Conservation (phyloP, 306 rosid genomes). For the Cucurbita maxima region DNA sequence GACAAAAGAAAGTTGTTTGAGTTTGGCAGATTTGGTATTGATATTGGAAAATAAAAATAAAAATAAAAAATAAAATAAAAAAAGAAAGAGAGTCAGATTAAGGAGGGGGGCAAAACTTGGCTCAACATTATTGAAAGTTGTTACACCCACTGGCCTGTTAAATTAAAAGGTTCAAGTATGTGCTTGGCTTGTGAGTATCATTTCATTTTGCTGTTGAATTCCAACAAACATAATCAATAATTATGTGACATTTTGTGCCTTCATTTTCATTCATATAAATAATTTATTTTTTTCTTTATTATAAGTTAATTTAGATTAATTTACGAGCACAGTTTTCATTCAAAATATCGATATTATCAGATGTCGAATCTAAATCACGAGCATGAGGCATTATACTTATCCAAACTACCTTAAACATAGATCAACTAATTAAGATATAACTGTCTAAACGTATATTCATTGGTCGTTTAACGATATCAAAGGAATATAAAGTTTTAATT, state of each 20-base stretch:
- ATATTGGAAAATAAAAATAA: not conserved
- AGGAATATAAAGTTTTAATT: too few species aligned
- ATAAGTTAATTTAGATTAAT: too few species aligned
- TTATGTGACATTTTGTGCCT: not conserved
- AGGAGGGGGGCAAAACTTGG: slow-evolving; percentile 22
- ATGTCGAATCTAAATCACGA: too few species aligned
- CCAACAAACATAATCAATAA: slow-evolving; percentile 8
- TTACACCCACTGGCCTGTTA: slow-evolving; percentile 69
- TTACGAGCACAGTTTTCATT: too few species aligned
- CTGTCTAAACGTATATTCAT: too few species aligned
- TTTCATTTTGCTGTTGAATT: not conserved
- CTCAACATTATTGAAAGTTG: slow-evolving; percentile 53
- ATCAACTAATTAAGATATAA: too few species aligned
- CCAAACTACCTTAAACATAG: too few species aligned
- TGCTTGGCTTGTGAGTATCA: slow-evolving; percentile 1
- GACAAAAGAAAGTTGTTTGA: slow-evolving; percentile 16
- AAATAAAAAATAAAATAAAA: not conserved
- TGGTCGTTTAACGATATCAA: too few species aligned
- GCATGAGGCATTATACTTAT: too few species aligned
- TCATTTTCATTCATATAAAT: not conserved
- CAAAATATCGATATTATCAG: too few species aligned
- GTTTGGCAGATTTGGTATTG: slow-evolving; percentile 62
- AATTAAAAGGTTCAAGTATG: not conserved
- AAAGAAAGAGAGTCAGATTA: slow-evolving; percentile 15
- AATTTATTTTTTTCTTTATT: not conserved